These are phyloP conservation scores for Cenchrus purpureus DNA, from an alignment of 176 grass and related monocot species.

Conservation along the genomic window DNA sequence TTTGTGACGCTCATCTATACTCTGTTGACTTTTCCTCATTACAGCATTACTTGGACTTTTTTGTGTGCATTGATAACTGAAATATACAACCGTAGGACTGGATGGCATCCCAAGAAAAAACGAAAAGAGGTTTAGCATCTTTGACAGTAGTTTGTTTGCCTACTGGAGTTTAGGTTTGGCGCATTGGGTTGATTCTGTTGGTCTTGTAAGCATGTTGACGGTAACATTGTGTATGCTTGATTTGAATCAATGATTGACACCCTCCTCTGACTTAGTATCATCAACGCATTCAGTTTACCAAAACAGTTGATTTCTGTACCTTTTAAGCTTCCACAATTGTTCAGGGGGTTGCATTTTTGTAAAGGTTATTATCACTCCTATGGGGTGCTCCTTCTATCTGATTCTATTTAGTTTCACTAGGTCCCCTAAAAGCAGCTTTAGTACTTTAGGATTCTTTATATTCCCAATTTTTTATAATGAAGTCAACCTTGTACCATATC, in stretches of 20 bases:
- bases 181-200: background rate
- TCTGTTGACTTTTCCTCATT: background rate
- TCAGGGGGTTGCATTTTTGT: background rate
- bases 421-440: background rate
- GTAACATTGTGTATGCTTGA: background rate
- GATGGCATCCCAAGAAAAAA: background rate
- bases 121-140: no score
- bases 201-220: background rate
- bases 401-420: no score
- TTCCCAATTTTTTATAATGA: no score
- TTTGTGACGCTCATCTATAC: background rate
- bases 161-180: background rate
- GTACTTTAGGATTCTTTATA: background rate
- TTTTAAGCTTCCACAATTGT: constrained; percentile 1
- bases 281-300: background rate
- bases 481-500: no score
- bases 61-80: background rate
- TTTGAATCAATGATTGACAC: background rate
- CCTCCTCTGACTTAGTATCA: background rate
- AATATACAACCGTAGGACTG: no score
- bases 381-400: background rate
- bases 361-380: background rate
- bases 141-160: constrained; percentile 1
- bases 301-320: background rate
- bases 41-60: background rate